Percentiles rank a stretch among this genome's conserved stretches.
Evolutionary conservation across 805 yeast species (phyloP).

Genomic region (Candida michaelii): DNA sequence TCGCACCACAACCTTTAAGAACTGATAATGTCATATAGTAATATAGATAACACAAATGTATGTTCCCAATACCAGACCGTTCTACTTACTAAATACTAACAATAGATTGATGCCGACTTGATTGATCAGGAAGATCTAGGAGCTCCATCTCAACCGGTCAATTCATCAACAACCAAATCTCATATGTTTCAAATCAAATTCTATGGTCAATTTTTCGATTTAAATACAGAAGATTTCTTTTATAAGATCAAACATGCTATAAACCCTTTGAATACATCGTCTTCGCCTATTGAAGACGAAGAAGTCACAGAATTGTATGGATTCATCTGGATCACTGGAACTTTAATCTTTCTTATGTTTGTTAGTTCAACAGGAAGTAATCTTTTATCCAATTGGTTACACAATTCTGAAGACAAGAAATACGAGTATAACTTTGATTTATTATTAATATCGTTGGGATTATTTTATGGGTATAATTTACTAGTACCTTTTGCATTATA

Average conservation of each 20-base stretch:
- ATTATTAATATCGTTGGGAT: conserved; percentile 64
- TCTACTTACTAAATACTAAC: no score
- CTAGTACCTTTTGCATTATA: conserved; percentile 60
- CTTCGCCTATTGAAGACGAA: conserved; percentile 22
- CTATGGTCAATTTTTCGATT: conserved; percentile 66
- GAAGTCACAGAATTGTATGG: conserved; percentile 73
- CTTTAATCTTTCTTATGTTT: conserved; percentile 72
- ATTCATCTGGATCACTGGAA: conserved; percentile 86
- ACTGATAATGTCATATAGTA: conserved; percentile 4
- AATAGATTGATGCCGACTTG: conserved; percentile 12
- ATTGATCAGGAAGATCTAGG: conserved; percentile 10
- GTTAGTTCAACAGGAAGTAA: conserved; percentile 72
- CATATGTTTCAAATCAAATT: conserved; percentile 57
- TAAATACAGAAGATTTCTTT: conserved; percentile 63
- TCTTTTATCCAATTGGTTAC: conserved; percentile 55
- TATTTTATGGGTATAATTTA: conserved; percentile 77
- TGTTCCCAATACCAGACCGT: no score
- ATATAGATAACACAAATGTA: conserved; percentile 6
- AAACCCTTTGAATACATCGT: conserved; percentile 45
- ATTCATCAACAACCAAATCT: conserved; percentile 19
- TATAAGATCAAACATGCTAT: conserved; percentile 53
- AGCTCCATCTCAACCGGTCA: conserved; percentile 25
- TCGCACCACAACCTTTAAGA: conserved; percentile 7
- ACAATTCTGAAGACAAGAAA: conserved; percentile 40
- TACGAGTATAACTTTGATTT: conserved; percentile 61